Conservation (phyloP, 2,329 filamentous ascomycete genomes). For the Phialophora macrospora region DNA sequence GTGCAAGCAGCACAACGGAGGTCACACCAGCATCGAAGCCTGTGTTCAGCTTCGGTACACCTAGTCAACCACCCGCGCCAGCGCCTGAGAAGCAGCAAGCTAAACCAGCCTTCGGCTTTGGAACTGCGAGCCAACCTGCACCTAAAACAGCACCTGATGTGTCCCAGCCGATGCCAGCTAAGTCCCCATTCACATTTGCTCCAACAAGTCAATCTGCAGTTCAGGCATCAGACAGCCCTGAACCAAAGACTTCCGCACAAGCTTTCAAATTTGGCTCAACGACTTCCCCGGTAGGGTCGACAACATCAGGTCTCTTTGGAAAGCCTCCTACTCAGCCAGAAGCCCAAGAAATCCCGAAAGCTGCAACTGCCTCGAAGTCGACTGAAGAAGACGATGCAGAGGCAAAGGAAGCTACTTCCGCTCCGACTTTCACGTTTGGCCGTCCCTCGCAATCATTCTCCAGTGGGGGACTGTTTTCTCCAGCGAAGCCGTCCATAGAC, state of each 20-base stretch:
- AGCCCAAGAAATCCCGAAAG: conserved; percentile 3
- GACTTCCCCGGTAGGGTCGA: not conserved
- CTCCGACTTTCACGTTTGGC: conserved; percentile 21
- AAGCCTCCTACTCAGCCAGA: conserved; percentile 6
- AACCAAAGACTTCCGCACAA: not conserved
- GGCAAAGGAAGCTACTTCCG: not conserved
- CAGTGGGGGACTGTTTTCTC: conserved; percentile 23
- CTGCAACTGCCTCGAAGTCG: not conserved
- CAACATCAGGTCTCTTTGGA: conserved; percentile 5
- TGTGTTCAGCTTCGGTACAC: conserved; percentile 15
- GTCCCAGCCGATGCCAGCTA: conserved; percentile 7
- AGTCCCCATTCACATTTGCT: conserved; percentile 26
- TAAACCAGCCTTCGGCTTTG: conserved; percentile 23
- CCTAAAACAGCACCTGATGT: not conserved
- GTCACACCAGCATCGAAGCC: conserved; percentile 7
- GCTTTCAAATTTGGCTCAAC: conserved; percentile 12
- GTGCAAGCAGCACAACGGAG: not conserved
- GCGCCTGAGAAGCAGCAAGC: conserved; percentile 7
- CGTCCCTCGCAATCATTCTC: conserved; percentile 18
- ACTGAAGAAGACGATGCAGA: conserved; percentile 4
- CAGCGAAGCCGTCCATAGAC: conserved; percentile 17
- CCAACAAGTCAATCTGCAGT: conserved; percentile 4
- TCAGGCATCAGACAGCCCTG: not conserved
- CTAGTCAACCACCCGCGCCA: conserved; percentile 12
- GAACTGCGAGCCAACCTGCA: conserved; percentile 4